Conservation (phyloP, 2,329 filamentous ascomycete species). For the Pseudocercospora eumusae region DNA sequence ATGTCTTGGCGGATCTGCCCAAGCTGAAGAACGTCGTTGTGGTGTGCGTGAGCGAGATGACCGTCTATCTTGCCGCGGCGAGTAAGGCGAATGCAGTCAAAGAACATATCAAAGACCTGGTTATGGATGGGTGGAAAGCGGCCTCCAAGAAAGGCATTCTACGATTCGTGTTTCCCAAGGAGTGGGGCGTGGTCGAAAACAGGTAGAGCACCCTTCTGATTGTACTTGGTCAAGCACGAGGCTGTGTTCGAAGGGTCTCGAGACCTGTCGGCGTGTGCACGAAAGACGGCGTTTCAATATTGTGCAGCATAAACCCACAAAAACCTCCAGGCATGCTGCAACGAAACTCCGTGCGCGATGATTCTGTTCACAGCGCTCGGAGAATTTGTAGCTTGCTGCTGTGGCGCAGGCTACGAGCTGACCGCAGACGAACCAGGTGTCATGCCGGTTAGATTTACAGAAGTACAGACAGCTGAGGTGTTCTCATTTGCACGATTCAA, state of each 20-base stretch:
- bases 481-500: too few relatives aligned
- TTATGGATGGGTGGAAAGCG: not conserved
- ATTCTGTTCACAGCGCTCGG: not conserved
- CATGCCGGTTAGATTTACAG: too few relatives aligned
- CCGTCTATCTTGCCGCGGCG: constrained; percentile 7
- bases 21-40: constrained; percentile 7
- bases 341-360: not conserved
- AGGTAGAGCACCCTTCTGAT: not conserved
- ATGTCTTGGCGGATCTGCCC: constrained; percentile 9
- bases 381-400: not conserved
- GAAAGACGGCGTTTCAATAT: too few relatives aligned
- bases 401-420: not conserved
- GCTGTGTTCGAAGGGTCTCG: not conserved
- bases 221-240: not conserved
- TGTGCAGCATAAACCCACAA: not conserved
- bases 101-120: constrained; percentile 2
- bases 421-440: not conserved
- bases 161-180: constrained; percentile 14
- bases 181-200: constrained; percentile 8
- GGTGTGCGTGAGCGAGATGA: not conserved
- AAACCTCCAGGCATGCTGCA: not conserved
- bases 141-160: not conserved
- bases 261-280: not conserved
- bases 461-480: too few relatives aligned
- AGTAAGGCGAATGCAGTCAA: constrained; percentile 10